phyloP scores from a whole-genome alignment of 1,284 basidiomycete species.

The Ceratobasidium sp. region DNA sequence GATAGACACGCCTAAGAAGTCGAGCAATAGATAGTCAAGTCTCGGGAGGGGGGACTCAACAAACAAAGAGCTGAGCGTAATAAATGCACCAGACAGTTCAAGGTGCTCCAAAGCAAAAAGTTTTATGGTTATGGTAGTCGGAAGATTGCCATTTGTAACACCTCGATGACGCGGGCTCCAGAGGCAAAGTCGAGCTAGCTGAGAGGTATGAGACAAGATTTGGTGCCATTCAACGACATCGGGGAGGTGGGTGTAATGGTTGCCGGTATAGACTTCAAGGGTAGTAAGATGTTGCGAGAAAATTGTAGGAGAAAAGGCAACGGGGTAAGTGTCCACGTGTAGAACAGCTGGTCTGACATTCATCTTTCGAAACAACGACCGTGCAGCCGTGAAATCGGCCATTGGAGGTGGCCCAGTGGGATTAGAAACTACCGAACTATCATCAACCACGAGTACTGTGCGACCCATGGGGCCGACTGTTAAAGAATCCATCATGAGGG shows the following conservation, averaged over 20 bases:
- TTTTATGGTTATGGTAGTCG: neutral
- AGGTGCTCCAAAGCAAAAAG: neutral
- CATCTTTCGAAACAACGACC: neutral
- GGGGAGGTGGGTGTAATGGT: neutral
- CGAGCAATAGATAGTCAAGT: neutral
- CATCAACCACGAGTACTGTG: neutral
- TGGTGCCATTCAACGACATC: neutral
- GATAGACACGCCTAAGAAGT: neutral
- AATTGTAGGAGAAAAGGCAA: neutral
- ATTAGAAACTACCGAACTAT: neutral
- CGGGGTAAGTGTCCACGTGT: neutral
- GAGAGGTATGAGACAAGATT: neutral
- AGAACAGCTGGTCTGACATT: neutral
- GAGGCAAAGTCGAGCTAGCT: neutral
- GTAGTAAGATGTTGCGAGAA: conserved; percentile 1
- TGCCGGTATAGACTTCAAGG: neutral
- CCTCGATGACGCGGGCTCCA: neutral
- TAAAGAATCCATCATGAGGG: neutral
- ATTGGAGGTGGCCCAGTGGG: neutral
- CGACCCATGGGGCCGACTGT: neutral
- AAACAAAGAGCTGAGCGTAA: neutral
- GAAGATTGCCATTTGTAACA: neutral
- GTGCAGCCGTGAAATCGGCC: neutral
- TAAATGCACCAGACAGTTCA: neutral
- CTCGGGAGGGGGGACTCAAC: neutral